These are phyloP conservation scores for Agrocybe praecox DNA, from an alignment of 768 basidiomycete genomes.

Conservation along the genomic window DNA sequence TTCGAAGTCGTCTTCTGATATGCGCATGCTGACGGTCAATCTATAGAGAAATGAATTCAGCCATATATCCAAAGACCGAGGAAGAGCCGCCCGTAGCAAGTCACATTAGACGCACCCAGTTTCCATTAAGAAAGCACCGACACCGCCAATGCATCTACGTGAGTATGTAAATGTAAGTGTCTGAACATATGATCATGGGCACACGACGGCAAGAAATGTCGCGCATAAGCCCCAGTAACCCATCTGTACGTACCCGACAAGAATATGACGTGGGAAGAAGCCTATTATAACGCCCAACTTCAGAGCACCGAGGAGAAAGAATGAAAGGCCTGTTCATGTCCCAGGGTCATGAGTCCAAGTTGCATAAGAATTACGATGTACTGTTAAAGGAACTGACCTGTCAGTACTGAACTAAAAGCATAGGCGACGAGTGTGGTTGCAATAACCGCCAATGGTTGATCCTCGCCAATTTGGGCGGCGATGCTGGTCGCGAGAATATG, in stretches of 20 bases:
- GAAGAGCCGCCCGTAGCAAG: neutral
- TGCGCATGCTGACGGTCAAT: slow-evolving; percentile 81
- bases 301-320: slow-evolving; percentile 85
- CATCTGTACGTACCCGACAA: slow-evolving; percentile 72
- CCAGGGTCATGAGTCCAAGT: neutral
- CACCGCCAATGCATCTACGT: slow-evolving; percentile 88
- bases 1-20: slow-evolving; percentile 77
- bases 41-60: slow-evolving; percentile 35
- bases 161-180: neutral
- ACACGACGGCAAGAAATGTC: neutral
- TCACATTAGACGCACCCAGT: slow-evolving; percentile 67
- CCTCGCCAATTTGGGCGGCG: slow-evolving; percentile 68
- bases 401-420: slow-evolving; percentile 84
- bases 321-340: slow-evolving; percentile 59
- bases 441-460: slow-evolving; percentile 70
- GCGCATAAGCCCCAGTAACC: neutral
- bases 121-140: slow-evolving; percentile 88
- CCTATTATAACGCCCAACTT: slow-evolving; percentile 85
- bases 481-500: slow-evolving; percentile 88
- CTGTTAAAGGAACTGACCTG: slow-evolving; percentile 50
- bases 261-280: slow-evolving; percentile 95
- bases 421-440: slow-evolving; percentile 92
- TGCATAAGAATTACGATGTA: neutral
- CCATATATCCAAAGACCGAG: neutral
- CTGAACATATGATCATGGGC: slow-evolving; percentile 7